phyloP scores from a whole-genome alignment of 208 protist genomes.

The Wallacemonas sp. region DNA sequence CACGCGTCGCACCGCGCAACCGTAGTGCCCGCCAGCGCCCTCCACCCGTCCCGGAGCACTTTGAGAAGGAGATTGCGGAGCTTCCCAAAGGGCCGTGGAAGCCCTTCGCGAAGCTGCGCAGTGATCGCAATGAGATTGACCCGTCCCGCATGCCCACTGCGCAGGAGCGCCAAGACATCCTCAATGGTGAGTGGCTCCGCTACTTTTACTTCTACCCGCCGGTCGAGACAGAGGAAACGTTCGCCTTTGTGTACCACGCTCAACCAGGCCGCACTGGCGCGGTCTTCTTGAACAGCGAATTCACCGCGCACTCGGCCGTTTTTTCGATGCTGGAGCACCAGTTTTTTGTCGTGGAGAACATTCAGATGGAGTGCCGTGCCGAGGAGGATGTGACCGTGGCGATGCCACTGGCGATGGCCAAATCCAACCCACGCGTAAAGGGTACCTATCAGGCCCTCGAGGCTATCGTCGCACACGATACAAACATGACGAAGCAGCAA shows the following conservation, averaged over 20 bases:
- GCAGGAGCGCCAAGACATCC: conserved; percentile 75
- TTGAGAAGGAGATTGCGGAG: conserved; percentile 34
- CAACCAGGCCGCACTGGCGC: conserved; percentile 84
- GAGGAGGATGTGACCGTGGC: conserved; percentile 49
- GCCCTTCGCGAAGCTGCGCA: conserved; percentile 70
- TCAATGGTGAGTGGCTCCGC: conserved; percentile 84
- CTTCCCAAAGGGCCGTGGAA: conserved; percentile 69
- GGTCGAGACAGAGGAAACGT: conserved; percentile 41
- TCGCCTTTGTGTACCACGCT: conserved; percentile 80
- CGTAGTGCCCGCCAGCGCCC: not conserved
- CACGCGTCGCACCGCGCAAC: not conserved
- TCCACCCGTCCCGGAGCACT: not conserved
- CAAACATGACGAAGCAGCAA: conserved; percentile 80
- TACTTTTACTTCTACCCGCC: conserved; percentile 81
- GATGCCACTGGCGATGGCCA: conserved; percentile 56
- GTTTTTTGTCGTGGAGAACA: conserved; percentile 76
- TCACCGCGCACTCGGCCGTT: conserved; percentile 81
- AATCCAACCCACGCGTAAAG: conserved; percentile 34
- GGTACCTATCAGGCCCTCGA: conserved; percentile 64
- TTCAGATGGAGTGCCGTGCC: conserved; percentile 40
- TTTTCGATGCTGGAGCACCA: conserved; percentile 79
- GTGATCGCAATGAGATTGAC: conserved; percentile 25
- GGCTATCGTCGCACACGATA: conserved; percentile 71
- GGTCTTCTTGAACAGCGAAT: conserved; percentile 72
- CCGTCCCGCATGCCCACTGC: conserved; percentile 46